A percentile compares a stretch with the other conserved stretches of the same genome.
phyloP scores from a whole-genome alignment of 192 early-diverging fungal species.

The Podila clonocystis region DNA sequence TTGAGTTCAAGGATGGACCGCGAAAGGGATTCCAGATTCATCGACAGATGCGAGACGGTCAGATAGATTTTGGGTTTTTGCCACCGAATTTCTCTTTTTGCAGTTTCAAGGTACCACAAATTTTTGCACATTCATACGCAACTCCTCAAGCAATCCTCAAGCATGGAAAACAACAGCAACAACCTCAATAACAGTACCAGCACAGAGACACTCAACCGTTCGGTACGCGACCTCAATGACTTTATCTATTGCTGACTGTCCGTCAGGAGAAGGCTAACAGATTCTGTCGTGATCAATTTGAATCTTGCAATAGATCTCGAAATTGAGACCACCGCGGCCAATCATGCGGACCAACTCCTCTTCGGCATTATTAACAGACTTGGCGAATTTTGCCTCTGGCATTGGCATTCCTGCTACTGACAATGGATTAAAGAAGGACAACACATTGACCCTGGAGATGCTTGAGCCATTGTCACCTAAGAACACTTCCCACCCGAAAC shows the following conservation, averaged over 20 bases:
- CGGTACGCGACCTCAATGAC: background rate
- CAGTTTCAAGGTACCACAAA: too few species aligned
- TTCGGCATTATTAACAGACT: background rate
- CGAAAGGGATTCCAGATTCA: too few species aligned
- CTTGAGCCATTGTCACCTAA: background rate
- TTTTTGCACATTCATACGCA: too few species aligned
- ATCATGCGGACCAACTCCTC: slow-evolving; percentile 1
- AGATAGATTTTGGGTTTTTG: too few species aligned
- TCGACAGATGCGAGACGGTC: too few species aligned
- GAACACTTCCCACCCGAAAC: background rate
- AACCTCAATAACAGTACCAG: background rate
- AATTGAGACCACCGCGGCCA: background rate
- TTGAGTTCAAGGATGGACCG: too few species aligned
- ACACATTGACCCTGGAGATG: slow-evolving; percentile 1
- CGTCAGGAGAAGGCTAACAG: too few species aligned
- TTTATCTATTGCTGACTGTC: too few species aligned
- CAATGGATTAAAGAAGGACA: background rate
- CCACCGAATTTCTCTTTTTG: too few species aligned
- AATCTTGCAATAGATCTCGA: background rate
- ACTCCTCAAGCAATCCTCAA: too few species aligned
- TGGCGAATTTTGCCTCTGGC: background rate
- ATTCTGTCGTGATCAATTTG: background rate
- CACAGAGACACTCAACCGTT: background rate
- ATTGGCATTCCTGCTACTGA: background rate
- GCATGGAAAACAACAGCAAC: background rate